Base-by-base conservation (phyloP, 1,139 yeast species). In the Sugiyamaella xylanicola region DNA sequence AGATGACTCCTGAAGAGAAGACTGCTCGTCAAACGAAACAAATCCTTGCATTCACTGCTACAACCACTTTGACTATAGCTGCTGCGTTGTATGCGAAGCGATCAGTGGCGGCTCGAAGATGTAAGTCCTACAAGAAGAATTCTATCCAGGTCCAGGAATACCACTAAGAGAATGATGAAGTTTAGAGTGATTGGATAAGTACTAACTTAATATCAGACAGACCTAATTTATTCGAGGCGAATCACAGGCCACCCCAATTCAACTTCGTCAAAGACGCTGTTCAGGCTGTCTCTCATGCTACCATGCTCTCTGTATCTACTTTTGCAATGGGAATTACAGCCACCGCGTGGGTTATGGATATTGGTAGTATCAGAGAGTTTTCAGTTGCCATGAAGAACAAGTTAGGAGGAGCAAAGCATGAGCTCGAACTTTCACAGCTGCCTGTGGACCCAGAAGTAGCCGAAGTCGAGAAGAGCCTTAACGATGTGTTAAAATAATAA, bases 201-300 rank as follows among this genome's bases (percentile, higher is more conserved):
- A 42, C 51, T 49, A 57, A 56, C 50, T n/a, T 16, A 2, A 13
- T 13, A 5, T n/a, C 56, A 78, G 81, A 82, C 63, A 72, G 85
- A 2, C 97, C 98, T 5, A 80, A 81, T 22, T 77, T 85, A 64
- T 92, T 89, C 70, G 91, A 89, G 65, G 91, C 93, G 13, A 92
- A 92, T 71, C 93, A 91, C 66, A 80, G 83, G 48, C 95, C 95
- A 1, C 97, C 97, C 1, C 79, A 85, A 48, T 87, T 86, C 68
- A 86, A 87, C 51, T 84, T 87, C 69, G 84, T 89, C 58, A 80
- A 83, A 51, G 97, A 92, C 70, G 97, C 97, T 1, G 83, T 90
- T 27, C 84, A 84, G 37, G 98, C 97, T 0, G 91, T 92, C 3
- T 84, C 87, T 0, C 85, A 89, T 41, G 95, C 96, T 0, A 82